Evolutionary conservation across 1,284 basidiomycete species (phyloP).

Genomic region (Ceratobasidium theobromae): DNA sequence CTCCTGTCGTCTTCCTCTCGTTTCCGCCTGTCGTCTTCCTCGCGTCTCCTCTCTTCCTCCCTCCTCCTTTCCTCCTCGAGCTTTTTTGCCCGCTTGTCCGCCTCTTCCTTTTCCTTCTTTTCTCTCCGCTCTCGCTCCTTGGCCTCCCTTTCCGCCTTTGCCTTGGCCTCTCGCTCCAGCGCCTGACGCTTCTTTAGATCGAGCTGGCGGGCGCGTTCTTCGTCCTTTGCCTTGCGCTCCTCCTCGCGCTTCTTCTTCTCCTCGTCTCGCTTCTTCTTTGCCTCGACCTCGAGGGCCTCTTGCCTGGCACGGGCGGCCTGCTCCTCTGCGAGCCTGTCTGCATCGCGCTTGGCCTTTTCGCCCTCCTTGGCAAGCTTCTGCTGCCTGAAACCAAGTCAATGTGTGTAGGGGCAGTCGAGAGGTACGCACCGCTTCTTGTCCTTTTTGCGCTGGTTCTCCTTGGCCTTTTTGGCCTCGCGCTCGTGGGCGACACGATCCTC

Average conservation of each 20-base stretch:
- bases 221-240: too few species aligned
- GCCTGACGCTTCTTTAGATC: constrained; percentile 70
- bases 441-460: constrained; percentile 98
- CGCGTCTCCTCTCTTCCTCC: constrained; percentile 42
- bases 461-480: constrained; percentile 90
- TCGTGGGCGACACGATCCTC: constrained; percentile 80
- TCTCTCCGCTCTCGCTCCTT: constrained; percentile 53
- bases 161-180: constrained; percentile 61
- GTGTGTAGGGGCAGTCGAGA: neutral
- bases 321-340: constrained; percentile 81
- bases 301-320: constrained; percentile 67
- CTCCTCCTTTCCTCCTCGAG: constrained; percentile 46
- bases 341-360: constrained; percentile 75
- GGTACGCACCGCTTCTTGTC: constrained; percentile 82
- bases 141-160: constrained; percentile 60
- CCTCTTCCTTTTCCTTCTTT: constrained; percentile 64
- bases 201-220: too few species aligned
- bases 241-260: constrained; percentile 68
- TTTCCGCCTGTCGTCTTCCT: constrained; percentile 31
- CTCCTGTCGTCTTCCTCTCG: constrained; percentile 56
- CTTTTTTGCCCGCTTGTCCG: constrained; percentile 66
- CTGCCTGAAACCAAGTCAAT: constrained; percentile 52
- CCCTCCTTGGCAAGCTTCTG: constrained; percentile 93
- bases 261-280: constrained; percentile 74
- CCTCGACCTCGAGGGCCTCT: constrained; percentile 74